Evolutionary conservation across 495 filamentous ascomycete genomes (phyloP).

Genomic region (Aspergillus steynii): DNA sequence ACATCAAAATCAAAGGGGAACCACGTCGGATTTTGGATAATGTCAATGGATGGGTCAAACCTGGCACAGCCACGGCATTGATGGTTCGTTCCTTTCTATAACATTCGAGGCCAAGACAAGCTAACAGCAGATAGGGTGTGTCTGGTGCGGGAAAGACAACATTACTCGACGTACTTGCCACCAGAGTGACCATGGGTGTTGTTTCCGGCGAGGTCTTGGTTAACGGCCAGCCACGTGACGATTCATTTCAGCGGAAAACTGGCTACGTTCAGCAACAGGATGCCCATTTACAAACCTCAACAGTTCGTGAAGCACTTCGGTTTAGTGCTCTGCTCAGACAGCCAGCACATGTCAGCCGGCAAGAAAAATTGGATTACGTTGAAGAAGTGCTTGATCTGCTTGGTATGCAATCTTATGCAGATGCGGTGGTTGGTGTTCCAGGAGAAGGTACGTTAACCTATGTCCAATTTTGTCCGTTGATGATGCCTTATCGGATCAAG

Average conservation of each 20-base stretch:
- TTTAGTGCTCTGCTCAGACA: constrained; percentile 85
- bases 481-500: constrained; percentile 52
- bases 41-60: constrained; percentile 64
- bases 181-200: constrained; percentile 47
- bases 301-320: constrained; percentile 75
- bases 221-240: constrained; percentile 55
- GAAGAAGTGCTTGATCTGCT: constrained; percentile 87
- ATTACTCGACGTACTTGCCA: constrained; percentile 46
- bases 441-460: constrained; percentile 70
- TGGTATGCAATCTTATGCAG: constrained; percentile 60
- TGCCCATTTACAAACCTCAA: constrained; percentile 77
- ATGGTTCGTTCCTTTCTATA: constrained; percentile 28
- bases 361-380: constrained; percentile 85
- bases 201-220: constrained; percentile 53
- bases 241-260: constrained; percentile 83
- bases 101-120: constrained; percentile 60
- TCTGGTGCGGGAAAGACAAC: constrained; percentile 63
- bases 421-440: constrained; percentile 25
- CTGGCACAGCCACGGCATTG: constrained; percentile 54
- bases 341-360: constrained; percentile 61
- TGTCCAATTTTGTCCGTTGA: constrained; percentile 22
- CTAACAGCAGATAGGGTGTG: constrained; percentile 54
- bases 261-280: constrained; percentile 94
- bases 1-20: constrained; percentile 9
- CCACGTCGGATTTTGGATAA: constrained; percentile 10